Evolutionary conservation across 495 filamentous ascomycete species (phyloP).

Genomic region (Aspergillus indologenus): DNA sequence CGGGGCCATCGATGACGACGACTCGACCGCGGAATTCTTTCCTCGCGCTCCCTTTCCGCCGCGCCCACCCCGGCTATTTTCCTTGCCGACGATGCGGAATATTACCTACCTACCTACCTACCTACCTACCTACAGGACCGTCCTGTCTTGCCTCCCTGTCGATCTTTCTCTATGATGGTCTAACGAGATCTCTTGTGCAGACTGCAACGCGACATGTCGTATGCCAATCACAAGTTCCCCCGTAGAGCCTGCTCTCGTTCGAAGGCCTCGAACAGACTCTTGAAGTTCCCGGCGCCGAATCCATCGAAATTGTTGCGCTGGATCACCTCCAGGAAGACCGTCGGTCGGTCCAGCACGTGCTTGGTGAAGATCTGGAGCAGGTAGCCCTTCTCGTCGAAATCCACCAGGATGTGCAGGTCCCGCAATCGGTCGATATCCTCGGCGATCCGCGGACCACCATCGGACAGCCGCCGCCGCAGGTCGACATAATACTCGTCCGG

Average conservation of each 20-base stretch:
- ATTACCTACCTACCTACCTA: not conserved
- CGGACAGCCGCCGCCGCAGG: conserved; percentile 57
- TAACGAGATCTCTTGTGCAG: no score
- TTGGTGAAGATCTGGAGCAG: conserved; percentile 78
- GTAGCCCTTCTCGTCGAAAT: conserved; percentile 82
- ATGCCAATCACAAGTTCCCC: conserved; percentile 17
- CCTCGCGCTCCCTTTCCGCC: not conserved
- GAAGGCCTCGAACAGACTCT: conserved; percentile 81
- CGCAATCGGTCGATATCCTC: conserved; percentile 68
- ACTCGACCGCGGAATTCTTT: no score
- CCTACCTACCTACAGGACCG: not conserved
- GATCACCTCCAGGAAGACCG: conserved; percentile 84
- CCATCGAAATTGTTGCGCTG: conserved; percentile 75
- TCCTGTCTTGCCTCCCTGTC: no score
- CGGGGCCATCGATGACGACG: no score
- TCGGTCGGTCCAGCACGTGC: conserved; percentile 78
- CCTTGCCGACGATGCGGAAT: not conserved
- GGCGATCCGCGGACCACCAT: conserved; percentile 42
- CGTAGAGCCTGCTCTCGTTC: conserved; percentile 68
- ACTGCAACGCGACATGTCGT: not conserved
- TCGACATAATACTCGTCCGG: conserved; percentile 68
- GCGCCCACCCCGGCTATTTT: not conserved
- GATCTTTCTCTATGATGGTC: no score
- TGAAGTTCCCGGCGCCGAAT: conserved; percentile 86
- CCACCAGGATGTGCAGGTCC: conserved; percentile 66